Evolutionary conservation across 1,139 yeast species (phyloP).

Genomic region (Candida sp.): DNA sequence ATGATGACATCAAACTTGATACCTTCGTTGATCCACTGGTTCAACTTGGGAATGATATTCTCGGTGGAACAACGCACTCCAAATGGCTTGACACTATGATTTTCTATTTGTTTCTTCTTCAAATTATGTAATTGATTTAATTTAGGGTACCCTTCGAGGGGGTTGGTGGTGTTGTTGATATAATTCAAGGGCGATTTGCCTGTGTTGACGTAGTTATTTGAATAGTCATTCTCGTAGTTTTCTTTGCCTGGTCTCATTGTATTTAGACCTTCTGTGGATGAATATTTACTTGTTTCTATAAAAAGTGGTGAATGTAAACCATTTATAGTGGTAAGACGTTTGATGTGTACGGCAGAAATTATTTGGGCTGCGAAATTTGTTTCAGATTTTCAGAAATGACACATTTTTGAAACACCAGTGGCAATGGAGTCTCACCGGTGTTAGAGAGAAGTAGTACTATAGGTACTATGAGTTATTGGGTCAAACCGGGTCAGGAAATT

Average conservation of each 20-base stretch:
- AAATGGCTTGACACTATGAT: constrained; percentile 58
- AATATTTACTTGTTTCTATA: background rate
- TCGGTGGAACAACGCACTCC: constrained; percentile 57
- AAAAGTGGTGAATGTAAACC: background rate
- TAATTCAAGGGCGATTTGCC: constrained; percentile 56
- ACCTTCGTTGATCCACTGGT: constrained; percentile 55
- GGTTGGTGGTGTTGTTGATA: constrained; percentile 61
- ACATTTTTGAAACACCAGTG: too few species aligned
- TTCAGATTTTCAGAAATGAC: too few species aligned
- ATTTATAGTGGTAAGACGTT: background rate
- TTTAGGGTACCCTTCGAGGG: constrained; percentile 84
- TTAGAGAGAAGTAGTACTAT: too few species aligned
- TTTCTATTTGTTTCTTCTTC: constrained; percentile 47
- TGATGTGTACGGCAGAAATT: background rate
- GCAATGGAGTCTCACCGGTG: too few species aligned
- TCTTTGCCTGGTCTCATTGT: background rate
- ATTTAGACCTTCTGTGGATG: background rate
- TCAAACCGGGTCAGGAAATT: too few species aligned
- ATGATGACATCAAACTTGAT: constrained; percentile 83
- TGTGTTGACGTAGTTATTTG: constrained; percentile 64
- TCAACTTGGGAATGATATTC: constrained; percentile 53
- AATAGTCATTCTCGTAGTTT: constrained; percentile 55
- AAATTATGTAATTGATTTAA: constrained; percentile 63
- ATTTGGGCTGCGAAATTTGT: background rate
- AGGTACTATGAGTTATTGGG: too few species aligned